phyloP scores from a whole-genome alignment of 345 rosid species.

The Viola odorata region DNA sequence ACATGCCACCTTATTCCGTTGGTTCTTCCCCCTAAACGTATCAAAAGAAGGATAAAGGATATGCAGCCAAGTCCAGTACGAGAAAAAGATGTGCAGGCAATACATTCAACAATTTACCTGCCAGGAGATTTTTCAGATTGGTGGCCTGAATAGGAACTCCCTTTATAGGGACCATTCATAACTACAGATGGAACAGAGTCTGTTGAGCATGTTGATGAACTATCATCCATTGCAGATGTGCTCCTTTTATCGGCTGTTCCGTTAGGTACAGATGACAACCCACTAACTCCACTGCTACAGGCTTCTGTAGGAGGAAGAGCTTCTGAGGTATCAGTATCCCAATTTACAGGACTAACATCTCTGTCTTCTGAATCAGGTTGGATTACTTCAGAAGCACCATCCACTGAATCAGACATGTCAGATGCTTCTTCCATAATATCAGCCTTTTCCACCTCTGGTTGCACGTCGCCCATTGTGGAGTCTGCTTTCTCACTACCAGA shows the following conservation, averaged over 20 bases:
- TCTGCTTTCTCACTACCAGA: constrained; percentile 41
- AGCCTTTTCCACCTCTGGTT: constrained; percentile 49
- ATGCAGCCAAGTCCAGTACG: not conserved
- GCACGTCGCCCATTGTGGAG: constrained; percentile 35
- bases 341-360: constrained; percentile 62
- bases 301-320: constrained; percentile 50
- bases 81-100: not conserved
- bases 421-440: constrained; percentile 65
- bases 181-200: constrained; percentile 67
- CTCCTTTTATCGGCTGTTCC: constrained; percentile 57
- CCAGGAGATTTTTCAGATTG: constrained; percentile 43
- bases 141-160: constrained; percentile 35
- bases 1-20: constrained; percentile 34
- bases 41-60: not conserved
- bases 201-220: constrained; percentile 85
- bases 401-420: constrained; percentile 75
- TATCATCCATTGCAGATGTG: constrained; percentile 68
- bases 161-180: constrained; percentile 53
- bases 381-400: constrained; percentile 53
- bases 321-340: constrained; percentile 89
- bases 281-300: constrained; percentile 46
- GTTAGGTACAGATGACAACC: constrained; percentile 52
- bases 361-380: constrained; percentile 83
- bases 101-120: constrained; percentile 36
- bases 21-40: constrained; percentile 31